Evolutionary conservation across 805 yeast species (phyloP), one percentile per base, ranked within the genome.

Genomic region (Scheffersomyces coipomensis): DNA sequence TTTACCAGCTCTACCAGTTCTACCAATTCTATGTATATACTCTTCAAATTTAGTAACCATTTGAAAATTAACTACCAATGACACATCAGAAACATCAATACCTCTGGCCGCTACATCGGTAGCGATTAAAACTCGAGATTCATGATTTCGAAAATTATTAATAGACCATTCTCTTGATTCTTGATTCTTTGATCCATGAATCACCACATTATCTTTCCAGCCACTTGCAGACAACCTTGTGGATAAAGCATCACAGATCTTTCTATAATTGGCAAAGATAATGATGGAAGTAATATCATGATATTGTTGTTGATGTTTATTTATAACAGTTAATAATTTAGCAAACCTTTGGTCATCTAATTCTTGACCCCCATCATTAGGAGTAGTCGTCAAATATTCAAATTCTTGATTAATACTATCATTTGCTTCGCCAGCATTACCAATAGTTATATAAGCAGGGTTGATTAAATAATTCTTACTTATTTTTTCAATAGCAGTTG

Each of bases 31-130:
- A 62, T 91, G 99, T 15, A 91, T 78, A 51, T 89, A 91, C 43
- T 85, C 90, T 46, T 89, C 97, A 33, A 89, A 76, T 24, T 72
- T 71, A 45, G 73, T 77, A 8, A 89, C 66, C 90, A 90, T 83
- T 50, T 91, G 96, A 55, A 75, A 90, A 58, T 91, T 93, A 16
- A 93, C 60, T 8, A 91, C 98, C 25, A 90, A 58, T 0, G 93
- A 79, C 6, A 91, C 95, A 49, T 86, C 76, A 1, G 88, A 83
- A n/a, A 91, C 81, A 60, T 93, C 98, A 33, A 91, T 78, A 57
- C 99, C 99, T 66, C 99, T 78, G 2, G 96, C 95, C 0, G 97
- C 97, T 18, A 91, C 88, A 58, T 91, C 97, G 0, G 98, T 93
- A 3, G 97, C 98, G 13, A 91, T 81, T 31, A 91, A 63, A 5